These are phyloP conservation scores for Excoecaria cochinchinensis DNA, from an alignment of 345 rosid species.

Conservation along the genomic window DNA sequence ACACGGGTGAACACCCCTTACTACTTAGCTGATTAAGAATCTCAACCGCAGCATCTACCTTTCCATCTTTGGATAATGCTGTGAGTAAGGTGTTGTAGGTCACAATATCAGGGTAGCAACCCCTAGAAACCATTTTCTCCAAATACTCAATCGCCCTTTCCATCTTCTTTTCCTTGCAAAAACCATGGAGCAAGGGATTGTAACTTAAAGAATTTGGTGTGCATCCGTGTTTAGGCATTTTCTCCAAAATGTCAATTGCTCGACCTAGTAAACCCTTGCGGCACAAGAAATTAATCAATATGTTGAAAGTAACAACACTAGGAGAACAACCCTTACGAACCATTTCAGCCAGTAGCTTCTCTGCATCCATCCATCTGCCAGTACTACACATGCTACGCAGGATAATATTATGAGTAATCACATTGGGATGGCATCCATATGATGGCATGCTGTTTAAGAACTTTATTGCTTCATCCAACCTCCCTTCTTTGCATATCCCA, in stretches of 20 bases:
- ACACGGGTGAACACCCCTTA: conserved; percentile 79
- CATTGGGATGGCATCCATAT: conserved; percentile 73
- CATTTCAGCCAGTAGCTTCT: conserved; percentile 73
- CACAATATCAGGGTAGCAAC: conserved; percentile 90
- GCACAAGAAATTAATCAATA: conserved; percentile 83
- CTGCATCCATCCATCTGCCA: conserved; percentile 91
- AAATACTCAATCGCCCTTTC: conserved; percentile 75
- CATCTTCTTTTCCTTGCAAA: conserved; percentile 88
- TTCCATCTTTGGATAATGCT: conserved; percentile 83
- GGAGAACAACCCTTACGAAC: conserved; percentile 73
- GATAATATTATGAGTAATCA: conserved; percentile 70
- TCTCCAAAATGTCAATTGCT: conserved; percentile 78
- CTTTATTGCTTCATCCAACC: conserved; percentile 78
- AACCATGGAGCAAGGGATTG: conserved; percentile 78
- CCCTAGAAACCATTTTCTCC: conserved; percentile 80
- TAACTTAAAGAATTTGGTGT: conserved; percentile 77
- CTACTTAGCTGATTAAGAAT: conserved; percentile 69
- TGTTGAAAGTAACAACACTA: conserved; percentile 86
- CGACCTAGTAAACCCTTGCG: conserved; percentile 73
- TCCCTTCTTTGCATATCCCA: conserved; percentile 83
- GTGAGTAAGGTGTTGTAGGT: conserved; percentile 83
- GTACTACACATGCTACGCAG: conserved; percentile 81
- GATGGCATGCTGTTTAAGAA: conserved; percentile 69
- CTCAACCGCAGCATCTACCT: conserved; percentile 84
- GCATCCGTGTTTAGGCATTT: conserved; percentile 81